Conservation (phyloP, 2,329 filamentous ascomycete species). For the Aspergillus vadensis region DNA sequence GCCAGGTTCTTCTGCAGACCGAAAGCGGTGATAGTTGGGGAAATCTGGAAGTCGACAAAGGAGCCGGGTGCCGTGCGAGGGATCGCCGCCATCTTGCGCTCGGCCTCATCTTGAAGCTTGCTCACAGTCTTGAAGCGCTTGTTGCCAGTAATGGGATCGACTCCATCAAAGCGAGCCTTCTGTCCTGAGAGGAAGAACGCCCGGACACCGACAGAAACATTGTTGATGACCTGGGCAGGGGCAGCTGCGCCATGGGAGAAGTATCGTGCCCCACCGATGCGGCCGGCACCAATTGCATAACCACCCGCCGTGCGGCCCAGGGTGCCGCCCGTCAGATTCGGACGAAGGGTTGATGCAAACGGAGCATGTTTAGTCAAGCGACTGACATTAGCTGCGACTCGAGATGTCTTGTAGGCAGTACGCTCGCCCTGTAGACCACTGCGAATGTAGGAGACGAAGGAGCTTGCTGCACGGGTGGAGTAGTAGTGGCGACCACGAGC, state of each 20-base stretch:
- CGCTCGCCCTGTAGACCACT: slow-evolving; percentile 50
- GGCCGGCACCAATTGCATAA: slow-evolving; percentile 73
- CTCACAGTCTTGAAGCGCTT: slow-evolving; percentile 79
- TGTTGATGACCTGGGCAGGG: slow-evolving; percentile 87
- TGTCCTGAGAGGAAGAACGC: slow-evolving; percentile 91
- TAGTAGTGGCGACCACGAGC: slow-evolving; percentile 66
- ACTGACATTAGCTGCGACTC: slow-evolving; percentile 57
- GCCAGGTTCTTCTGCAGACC: slow-evolving; percentile 44
- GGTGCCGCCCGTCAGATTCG: slow-evolving; percentile 86
- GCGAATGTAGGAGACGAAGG: slow-evolving; percentile 55
- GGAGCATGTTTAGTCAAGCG: slow-evolving; percentile 75
- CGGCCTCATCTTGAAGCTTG: slow-evolving; percentile 70
- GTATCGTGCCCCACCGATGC: slow-evolving; percentile 73
- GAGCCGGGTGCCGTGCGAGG: slow-evolving; percentile 65
- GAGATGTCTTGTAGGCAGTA: slow-evolving; percentile 58
- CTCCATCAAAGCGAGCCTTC: slow-evolving; percentile 82
- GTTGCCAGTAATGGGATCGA: slow-evolving; percentile 67
- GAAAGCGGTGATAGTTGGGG: slow-evolving; percentile 86
- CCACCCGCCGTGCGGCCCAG: slow-evolving; percentile 83
- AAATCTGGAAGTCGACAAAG: slow-evolving; percentile 84
- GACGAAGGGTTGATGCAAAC: slow-evolving; percentile 84
- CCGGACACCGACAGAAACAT: slow-evolving; percentile 89
- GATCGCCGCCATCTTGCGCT: slow-evolving; percentile 64
- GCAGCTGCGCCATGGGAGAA: slow-evolving; percentile 86
- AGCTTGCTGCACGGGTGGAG: slow-evolving; percentile 54